Percentiles rank a stretch among this genome's conserved stretches.
phyloP scores from a whole-genome alignment of 257 asterid genomes.

The Solanum pinnatisectum region DNA sequence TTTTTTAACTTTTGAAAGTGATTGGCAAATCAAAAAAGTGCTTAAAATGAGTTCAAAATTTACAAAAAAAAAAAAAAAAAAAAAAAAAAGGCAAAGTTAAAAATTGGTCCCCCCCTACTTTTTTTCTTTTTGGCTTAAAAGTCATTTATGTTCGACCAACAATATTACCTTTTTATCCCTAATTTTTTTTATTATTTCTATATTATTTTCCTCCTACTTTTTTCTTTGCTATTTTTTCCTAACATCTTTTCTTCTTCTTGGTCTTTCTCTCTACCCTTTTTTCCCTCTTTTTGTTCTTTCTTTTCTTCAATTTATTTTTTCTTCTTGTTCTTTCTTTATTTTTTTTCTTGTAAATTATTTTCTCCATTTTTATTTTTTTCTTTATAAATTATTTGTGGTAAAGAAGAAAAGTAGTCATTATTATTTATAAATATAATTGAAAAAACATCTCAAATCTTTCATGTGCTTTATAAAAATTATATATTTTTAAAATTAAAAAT shows the following conservation, averaged over 20 bases:
- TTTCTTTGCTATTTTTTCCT: not conserved
- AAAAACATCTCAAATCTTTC: not conserved
- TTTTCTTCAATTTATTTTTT: not conserved
- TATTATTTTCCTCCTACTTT: not conserved
- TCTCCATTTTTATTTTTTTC: not conserved
- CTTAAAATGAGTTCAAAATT: too few relatives aligned
- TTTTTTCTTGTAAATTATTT: not conserved
- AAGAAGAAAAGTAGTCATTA: not conserved
- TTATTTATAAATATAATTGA: not conserved
- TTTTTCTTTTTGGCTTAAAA: too few relatives aligned
- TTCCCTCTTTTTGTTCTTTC: not conserved
- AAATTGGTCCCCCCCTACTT: too few relatives aligned
- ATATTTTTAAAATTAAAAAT: too few relatives aligned
- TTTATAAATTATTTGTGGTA: not conserved
- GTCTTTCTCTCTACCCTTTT: not conserved
- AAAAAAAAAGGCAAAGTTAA: too few relatives aligned
- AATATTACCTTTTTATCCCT: not conserved
- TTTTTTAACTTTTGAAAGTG: too few relatives aligned
- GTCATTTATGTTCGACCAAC: too few relatives aligned
- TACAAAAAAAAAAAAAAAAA: too few relatives aligned
- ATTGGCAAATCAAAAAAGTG: too few relatives aligned
- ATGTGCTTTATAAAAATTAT: not conserved
- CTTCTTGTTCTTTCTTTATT: too few relatives aligned
- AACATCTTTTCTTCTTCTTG: not conserved
- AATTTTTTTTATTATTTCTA: too few relatives aligned